Conservation (phyloP, 1,284 basidiomycete genomes). For the Rhodotorula sp. region DNA sequence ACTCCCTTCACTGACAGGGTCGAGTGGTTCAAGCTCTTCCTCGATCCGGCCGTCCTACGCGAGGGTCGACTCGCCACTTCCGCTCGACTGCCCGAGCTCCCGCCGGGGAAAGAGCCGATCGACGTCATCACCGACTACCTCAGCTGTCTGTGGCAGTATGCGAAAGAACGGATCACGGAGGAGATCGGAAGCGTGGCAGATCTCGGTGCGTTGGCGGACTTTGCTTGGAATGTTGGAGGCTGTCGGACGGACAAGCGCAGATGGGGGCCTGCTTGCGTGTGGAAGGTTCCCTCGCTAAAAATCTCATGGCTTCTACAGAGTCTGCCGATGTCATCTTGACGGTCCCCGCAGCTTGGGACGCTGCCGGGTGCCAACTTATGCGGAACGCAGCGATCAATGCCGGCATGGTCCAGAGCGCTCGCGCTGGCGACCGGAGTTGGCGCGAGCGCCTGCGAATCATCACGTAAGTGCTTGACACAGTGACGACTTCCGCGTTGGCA, state of each 20-base stretch:
- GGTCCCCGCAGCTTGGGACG: conserved; percentile 81
- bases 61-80: conserved; percentile 62
- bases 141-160: conserved; percentile 74
- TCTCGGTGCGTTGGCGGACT: conserved; percentile 57
- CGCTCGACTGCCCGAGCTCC: conserved; percentile 70
- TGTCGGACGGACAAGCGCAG: neutral
- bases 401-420: conserved; percentile 66
- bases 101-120: conserved; percentile 67
- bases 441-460: conserved; percentile 73
- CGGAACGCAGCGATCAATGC: conserved; percentile 71
- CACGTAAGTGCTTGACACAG: too few relatives aligned
- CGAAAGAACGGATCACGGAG: conserved; percentile 73
- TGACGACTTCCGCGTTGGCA: too few relatives aligned
- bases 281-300: neutral
- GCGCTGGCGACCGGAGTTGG: conserved; percentile 70
- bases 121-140: conserved; percentile 76
- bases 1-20: neutral
- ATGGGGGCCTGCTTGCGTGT: neutral
- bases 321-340: conserved; percentile 74
- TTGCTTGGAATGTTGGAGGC: neutral
- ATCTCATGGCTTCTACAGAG: conserved; percentile 55
- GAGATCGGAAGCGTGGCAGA: conserved; percentile 77
- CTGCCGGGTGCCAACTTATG: conserved; percentile 74
- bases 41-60: conserved; percentile 67
- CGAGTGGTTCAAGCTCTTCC: conserved; percentile 68